Evolutionary conservation across 805 yeast species (phyloP).

Genomic region (Torulaspora gathmanii): DNA sequence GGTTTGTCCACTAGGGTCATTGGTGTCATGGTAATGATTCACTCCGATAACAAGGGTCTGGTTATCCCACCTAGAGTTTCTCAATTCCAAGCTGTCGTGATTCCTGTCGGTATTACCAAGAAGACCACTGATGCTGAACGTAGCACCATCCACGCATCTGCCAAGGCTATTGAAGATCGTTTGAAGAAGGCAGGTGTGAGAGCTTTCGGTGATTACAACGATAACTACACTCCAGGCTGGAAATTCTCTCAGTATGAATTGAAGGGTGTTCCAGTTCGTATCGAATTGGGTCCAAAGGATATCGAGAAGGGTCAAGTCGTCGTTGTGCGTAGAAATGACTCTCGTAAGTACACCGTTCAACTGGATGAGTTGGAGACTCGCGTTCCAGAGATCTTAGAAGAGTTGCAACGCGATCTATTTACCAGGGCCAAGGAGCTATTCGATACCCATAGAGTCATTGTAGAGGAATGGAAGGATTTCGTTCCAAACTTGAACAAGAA

Average conservation of each 20-base stretch:
- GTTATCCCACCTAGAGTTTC: slow-evolving; percentile 98
- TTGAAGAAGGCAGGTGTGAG: slow-evolving; percentile 63
- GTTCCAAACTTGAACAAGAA: slow-evolving; percentile 88
- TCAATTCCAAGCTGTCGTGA: slow-evolving; percentile 82
- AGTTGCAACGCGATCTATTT: slow-evolving; percentile 72
- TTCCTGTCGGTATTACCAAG: slow-evolving; percentile 92
- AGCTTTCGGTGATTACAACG: slow-evolving; percentile 82
- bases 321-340: slow-evolving; percentile 90
- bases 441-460: slow-evolving; percentile 77
- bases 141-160: slow-evolving; percentile 61
- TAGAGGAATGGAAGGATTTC: slow-evolving; percentile 84
- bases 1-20: slow-evolving; percentile 97
- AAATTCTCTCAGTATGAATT: slow-evolving; percentile 96
- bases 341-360: slow-evolving; percentile 64
- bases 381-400: slow-evolving; percentile 73
- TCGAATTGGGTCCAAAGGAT: slow-evolving; percentile 97
- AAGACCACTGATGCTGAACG: slow-evolving; percentile 77
- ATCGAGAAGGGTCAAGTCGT: slow-evolving; percentile 70
- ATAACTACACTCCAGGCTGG: slow-evolving; percentile 97
- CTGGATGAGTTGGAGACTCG: slow-evolving; percentile 59
- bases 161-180: slow-evolving; percentile 60
- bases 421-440: slow-evolving; percentile 74
- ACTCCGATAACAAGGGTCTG: slow-evolving; percentile 96
- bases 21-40: slow-evolving; percentile 99
- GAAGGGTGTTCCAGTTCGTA: slow-evolving; percentile 89